Evolutionary conservation across 2,329 filamentous ascomycete genomes (phyloP).

Genomic region (Colletotrichum neosansevieriae): DNA sequence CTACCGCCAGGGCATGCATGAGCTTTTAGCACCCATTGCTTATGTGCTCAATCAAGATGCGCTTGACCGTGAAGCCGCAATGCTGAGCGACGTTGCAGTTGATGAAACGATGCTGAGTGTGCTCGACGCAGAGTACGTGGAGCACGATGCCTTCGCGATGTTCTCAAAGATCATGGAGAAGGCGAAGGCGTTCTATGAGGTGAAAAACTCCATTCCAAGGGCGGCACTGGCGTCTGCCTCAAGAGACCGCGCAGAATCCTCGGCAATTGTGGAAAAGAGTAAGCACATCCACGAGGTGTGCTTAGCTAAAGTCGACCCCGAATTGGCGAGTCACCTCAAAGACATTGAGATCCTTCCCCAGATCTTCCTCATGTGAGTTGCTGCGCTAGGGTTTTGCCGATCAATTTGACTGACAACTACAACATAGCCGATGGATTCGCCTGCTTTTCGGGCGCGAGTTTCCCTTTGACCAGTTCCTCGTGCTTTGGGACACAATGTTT

Average conservation of each 20-base stretch:
- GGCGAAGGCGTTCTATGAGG: slow-evolving; percentile 88
- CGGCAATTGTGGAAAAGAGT: slow-evolving; percentile 87
- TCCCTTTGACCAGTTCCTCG: slow-evolving; percentile 84
- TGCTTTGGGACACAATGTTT: slow-evolving; percentile 92
- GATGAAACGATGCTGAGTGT: slow-evolving; percentile 72
- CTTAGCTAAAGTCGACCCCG: slow-evolving; percentile 83
- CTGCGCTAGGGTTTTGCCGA: neutral
- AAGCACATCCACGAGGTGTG: slow-evolving; percentile 87
- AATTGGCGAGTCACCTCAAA: slow-evolving; percentile 83
- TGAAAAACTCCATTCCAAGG: slow-evolving; percentile 58
- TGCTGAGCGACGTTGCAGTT: slow-evolving; percentile 49
- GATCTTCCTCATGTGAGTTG: slow-evolving; percentile 87
- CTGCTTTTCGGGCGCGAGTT: slow-evolving; percentile 95
- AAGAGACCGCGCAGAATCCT: slow-evolving; percentile 52
- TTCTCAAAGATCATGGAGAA: slow-evolving; percentile 90
- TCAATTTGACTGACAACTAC: slow-evolving; percentile 15
- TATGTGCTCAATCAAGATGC: slow-evolving; percentile 88
- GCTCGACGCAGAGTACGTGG: slow-evolving; percentile 79
- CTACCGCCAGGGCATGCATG: slow-evolving; percentile 99
- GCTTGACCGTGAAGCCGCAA: slow-evolving; percentile 62
- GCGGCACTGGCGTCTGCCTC: slow-evolving; percentile 40
- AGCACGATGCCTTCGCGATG: slow-evolving; percentile 90
- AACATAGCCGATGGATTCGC: slow-evolving; percentile 85
- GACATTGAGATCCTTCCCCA: slow-evolving; percentile 93
- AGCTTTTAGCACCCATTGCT: slow-evolving; percentile 89